These are phyloP conservation scores for Penicillium antarcticum DNA, from an alignment of 495 filamentous ascomycete species.

Conservation along the genomic window DNA sequence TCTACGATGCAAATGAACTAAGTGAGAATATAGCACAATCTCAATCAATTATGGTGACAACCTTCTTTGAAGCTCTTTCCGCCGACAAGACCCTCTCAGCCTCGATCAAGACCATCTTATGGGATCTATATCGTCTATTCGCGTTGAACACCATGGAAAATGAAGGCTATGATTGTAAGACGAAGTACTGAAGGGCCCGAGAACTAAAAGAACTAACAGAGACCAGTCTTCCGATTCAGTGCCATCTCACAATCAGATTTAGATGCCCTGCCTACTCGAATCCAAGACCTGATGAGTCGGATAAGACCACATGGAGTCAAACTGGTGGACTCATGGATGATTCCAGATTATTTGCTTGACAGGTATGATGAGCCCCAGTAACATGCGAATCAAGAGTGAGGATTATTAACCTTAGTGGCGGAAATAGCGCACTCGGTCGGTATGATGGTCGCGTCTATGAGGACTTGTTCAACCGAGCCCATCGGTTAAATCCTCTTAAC, in stretches of 20 bases:
- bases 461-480: conserved; percentile 44
- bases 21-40: conserved; percentile 31
- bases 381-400: background rate
- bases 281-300: conserved; percentile 39
- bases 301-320: conserved; percentile 46
- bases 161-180: conserved; percentile 30
- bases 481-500: conserved; percentile 47
- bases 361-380: conserved; percentile 17
- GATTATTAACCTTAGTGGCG: background rate
- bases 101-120: conserved; percentile 19
- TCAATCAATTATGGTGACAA: conserved; percentile 41
- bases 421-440: conserved; percentile 37
- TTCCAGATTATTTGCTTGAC: conserved; percentile 47
- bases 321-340: conserved; percentile 45
- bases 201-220: background rate
- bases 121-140: conserved; percentile 41
- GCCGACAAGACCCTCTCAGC: conserved; percentile 21
- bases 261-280: conserved; percentile 26
- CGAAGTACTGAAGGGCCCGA: background rate
- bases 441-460: conserved; percentile 49
- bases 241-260: conserved; percentile 32
- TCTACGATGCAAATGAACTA: background rate
- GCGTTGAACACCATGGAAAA: conserved; percentile 40
- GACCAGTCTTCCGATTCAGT: conserved; percentile 31
- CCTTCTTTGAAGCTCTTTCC: conserved; percentile 35